These are phyloP conservation scores for Nigrograna mackinnonii DNA, from an alignment of 2,329 filamentous ascomycete genomes.

Conservation along the genomic window DNA sequence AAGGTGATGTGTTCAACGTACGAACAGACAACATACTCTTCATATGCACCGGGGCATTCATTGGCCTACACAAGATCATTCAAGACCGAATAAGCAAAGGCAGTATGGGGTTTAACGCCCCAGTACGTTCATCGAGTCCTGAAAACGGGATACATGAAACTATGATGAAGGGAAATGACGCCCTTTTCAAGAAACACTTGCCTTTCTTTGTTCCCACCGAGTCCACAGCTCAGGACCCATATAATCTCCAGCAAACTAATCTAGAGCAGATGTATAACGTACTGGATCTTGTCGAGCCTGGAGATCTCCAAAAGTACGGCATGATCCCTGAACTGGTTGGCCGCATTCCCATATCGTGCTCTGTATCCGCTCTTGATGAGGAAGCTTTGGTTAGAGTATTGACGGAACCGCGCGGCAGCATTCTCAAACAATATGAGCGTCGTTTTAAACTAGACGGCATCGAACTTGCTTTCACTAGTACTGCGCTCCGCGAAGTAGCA, in stretches of 20 bases:
- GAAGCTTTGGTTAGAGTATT: constrained; percentile 79
- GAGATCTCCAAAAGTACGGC: constrained; percentile 81
- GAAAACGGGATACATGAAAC: constrained; percentile 59
- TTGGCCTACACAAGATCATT: constrained; percentile 85
- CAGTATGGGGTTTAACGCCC: constrained; percentile 89
- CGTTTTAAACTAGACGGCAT: constrained; percentile 81
- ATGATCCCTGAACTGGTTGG: constrained; percentile 96
- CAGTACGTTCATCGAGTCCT: constrained; percentile 63
- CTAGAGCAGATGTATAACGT: constrained; percentile 51
- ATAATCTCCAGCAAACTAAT: constrained; percentile 15
- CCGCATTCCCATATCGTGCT: constrained; percentile 88
- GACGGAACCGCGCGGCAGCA: constrained; percentile 86
- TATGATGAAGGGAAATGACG: constrained; percentile 61
- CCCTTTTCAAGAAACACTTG: constrained; percentile 61
- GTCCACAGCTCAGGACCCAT: constrained; percentile 24
- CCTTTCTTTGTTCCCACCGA: constrained; percentile 54
- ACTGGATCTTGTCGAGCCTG: constrained; percentile 73
- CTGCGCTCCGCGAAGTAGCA: constrained; percentile 80
- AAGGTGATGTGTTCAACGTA: constrained; percentile 69
- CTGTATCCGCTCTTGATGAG: constrained; percentile 74
- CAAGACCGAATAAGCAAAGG: constrained; percentile 83
- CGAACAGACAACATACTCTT: constrained; percentile 97
- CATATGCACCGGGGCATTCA: constrained; percentile 94
- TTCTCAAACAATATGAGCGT: constrained; percentile 85
- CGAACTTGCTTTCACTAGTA: constrained; percentile 80